phyloP scores from a whole-genome alignment of 2,329 filamentous ascomycete species.

The Corinectria fuckeliana region DNA sequence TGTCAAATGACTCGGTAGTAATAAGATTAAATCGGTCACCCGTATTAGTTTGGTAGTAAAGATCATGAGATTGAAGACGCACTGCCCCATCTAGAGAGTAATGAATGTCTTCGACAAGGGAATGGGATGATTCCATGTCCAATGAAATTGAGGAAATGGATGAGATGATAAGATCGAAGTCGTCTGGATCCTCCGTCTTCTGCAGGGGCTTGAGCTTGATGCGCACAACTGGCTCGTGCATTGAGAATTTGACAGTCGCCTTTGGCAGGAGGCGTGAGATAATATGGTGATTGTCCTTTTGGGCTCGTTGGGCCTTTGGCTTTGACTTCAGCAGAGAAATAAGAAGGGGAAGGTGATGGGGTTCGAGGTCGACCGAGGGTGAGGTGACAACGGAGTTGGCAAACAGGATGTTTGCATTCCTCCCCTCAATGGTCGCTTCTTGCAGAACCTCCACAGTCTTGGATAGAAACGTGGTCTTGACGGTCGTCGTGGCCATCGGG shows the following conservation, averaged over 20 bases:
- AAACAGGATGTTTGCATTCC: conserved; percentile 95
- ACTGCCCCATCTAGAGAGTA: conserved; percentile 86
- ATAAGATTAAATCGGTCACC: conserved; percentile 86
- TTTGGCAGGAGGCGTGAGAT: conserved; percentile 94
- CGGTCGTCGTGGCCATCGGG: conserved; percentile 94
- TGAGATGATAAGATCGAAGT: conserved; percentile 94
- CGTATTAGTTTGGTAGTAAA: conserved; percentile 92
- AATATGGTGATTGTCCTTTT: conserved; percentile 65
- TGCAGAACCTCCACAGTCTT: conserved; percentile 86
- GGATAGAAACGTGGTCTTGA: conserved; percentile 92
- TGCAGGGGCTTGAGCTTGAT: conserved; percentile 85
- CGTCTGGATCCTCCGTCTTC: conserved; percentile 68
- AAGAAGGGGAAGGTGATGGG: conserved; percentile 86
- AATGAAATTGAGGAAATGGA: conserved; percentile 93
- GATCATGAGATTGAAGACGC: conserved; percentile 81
- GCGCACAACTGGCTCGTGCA: conserved; percentile 93
- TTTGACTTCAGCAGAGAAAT: conserved; percentile 74
- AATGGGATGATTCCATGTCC: conserved; percentile 96
- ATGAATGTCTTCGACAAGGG: conserved; percentile 79
- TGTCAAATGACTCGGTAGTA: conserved; percentile 84
- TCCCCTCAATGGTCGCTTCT: conserved; percentile 75
- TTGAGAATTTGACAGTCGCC: conserved; percentile 91
- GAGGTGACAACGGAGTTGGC: conserved; percentile 97
- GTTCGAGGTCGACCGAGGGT: conserved; percentile 90
- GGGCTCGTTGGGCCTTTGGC: conserved; percentile 41